Evolutionary conservation across 257 asterid genomes (phyloP).

Genomic region (Dorcoceras hygrometricum): DNA sequence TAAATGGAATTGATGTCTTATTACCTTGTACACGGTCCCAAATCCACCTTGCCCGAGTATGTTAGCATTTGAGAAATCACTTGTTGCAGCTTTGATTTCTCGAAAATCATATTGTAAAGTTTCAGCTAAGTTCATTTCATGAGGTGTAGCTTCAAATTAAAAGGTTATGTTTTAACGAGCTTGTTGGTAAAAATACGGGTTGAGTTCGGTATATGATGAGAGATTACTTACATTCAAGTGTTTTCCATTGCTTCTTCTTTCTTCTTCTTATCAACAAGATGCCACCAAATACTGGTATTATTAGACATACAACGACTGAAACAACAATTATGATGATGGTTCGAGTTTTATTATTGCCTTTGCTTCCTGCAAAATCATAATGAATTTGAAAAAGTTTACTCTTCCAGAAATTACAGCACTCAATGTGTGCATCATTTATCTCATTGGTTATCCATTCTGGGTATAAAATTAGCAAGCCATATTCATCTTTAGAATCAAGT

Average conservation of each 20-base stretch:
- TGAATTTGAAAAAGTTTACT: no score
- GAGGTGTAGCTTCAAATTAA: constrained; percentile 12
- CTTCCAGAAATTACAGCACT: no score
- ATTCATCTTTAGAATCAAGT: no score
- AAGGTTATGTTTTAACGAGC: not conserved
- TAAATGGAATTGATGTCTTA: no score
- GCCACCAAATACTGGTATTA: constrained; percentile 19
- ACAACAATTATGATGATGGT: constrained; percentile 21
- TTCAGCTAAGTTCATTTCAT: constrained; percentile 18
- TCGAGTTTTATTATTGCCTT: constrained; percentile 14
- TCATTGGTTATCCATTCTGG: no score
- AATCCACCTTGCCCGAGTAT: constrained; percentile 40
- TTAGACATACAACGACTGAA: constrained; percentile 13
- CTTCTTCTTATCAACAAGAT: constrained; percentile 21
- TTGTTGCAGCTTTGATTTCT: constrained; percentile 32
- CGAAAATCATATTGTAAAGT: constrained; percentile 31
- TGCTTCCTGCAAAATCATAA: constrained; percentile 17
- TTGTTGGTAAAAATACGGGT: not conserved
- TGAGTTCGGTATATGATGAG: no score
- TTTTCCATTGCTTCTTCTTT: constrained; percentile 8
- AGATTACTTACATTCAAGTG: not conserved
- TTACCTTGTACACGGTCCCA: constrained; percentile 38
- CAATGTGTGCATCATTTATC: no score
- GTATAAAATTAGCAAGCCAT: no score
- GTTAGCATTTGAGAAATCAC: constrained; percentile 27